Percentiles rank a stretch among this genome's conserved stretches.
Conservation (phyloP, 2,329 filamentous ascomycete species). For the Pseudocercospora cruenta region DNA sequence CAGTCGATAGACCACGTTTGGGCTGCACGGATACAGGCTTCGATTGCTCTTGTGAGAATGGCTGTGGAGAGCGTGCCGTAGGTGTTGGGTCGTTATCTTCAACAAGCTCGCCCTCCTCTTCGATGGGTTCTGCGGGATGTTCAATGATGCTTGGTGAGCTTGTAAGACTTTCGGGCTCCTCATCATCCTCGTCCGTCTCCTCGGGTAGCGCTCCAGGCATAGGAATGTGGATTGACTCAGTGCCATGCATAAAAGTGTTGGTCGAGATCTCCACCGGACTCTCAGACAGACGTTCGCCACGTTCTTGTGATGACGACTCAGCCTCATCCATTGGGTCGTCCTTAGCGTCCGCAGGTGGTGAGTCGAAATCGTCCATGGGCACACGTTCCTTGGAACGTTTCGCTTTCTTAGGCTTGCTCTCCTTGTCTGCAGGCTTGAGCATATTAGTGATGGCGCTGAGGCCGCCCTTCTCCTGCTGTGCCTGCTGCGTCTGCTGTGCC, state of each 20-base stretch:
- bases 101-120: constrained; percentile 22
- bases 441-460: constrained; percentile 48
- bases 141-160: constrained; percentile 38
- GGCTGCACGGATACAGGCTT: constrained; percentile 16
- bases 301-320: constrained; percentile 45
- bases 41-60: constrained; percentile 8
- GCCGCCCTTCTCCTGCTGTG: constrained; percentile 22
- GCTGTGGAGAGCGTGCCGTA: constrained; percentile 34
- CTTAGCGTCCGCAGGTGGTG: constrained; percentile 50
- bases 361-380: constrained; percentile 72
- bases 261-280: constrained; percentile 70
- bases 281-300: constrained; percentile 61
- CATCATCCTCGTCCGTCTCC: constrained; percentile 27
- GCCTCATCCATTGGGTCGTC: constrained; percentile 44
- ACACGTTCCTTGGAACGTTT: constrained; percentile 65
- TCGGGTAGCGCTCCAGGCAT: constrained; percentile 28
- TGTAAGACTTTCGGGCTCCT: constrained; percentile 31
- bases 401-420: constrained; percentile 58
- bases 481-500: constrained; percentile 12
- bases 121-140: constrained; percentile 30
- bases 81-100: constrained; percentile 39
- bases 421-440: constrained; percentile 44
- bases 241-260: constrained; percentile 44
- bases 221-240: constrained; percentile 42
- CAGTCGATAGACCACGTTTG: constrained; percentile 26